Evolutionary conservation across 73 alveolate species (phyloP).

Genomic region (Uronychia binucleata): DNA sequence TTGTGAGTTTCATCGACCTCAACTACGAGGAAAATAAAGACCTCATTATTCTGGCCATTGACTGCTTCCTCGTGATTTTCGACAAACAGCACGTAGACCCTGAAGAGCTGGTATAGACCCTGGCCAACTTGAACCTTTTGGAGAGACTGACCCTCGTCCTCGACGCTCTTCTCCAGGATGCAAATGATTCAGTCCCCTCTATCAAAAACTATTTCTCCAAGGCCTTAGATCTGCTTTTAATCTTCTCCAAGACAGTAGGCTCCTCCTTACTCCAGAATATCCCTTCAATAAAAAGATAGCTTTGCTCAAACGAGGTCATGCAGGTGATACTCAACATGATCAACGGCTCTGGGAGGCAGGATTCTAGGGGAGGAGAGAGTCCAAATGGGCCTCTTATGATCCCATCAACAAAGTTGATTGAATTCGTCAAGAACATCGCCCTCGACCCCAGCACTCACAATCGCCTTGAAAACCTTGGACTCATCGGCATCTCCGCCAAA

Average conservation of each 20-base stretch:
- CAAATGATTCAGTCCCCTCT: neutral
- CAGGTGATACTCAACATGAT: neutral
- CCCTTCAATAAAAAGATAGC: neutral
- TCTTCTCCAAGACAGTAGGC: neutral
- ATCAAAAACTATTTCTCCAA: neutral
- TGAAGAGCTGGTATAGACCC: neutral
- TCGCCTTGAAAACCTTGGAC: neutral
- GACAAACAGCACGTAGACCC: neutral
- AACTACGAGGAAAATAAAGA: conserved; percentile 48
- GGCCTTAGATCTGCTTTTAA: neutral
- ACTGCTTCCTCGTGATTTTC: conserved; percentile 18
- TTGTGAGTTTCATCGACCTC: conserved; percentile 21
- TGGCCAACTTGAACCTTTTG: neutral
- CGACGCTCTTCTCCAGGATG: neutral
- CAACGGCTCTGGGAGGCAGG: neutral
- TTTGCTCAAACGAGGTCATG: neutral
- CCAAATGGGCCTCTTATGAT: neutral
- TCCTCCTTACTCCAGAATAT: neutral
- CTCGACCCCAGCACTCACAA: conserved; percentile 5
- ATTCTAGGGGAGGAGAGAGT: neutral
- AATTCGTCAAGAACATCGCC: neutral
- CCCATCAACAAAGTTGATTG: neutral
- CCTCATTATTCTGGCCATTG: conserved; percentile 33
- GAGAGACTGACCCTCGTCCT: neutral
- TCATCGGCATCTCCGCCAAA: neutral